Base-by-base conservation (phyloP, 129 eudicot genomes). In the Scalesia atractyloides region DNA sequence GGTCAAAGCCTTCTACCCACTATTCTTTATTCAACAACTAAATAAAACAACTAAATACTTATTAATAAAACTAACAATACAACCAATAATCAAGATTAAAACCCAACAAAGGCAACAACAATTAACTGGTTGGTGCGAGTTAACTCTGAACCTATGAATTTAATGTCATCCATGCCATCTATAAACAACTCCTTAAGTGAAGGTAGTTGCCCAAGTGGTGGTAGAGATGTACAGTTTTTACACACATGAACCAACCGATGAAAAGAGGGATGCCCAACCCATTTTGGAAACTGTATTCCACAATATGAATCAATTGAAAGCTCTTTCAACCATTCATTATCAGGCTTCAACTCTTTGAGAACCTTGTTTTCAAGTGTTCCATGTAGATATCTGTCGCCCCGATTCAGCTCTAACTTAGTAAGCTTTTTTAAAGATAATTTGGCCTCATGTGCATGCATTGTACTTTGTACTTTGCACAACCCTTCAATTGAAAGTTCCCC, bases 221-320 rank as follows among this genome's bases (percentile, higher is more conserved):
- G 72, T 19, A 66, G 12, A 67, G 56, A 67, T 44, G 43, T 66
- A 48, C 72, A 66, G 3, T 66, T 22, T 44, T 24, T 47, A 20
- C 72, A 47, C 20, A 67, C 72, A 2, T 67, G 14, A 12, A 47
- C 15, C 16, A 67, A 14, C 15, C 8, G 58, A 24, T 2, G 14
- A 67, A 67, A 82, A 1, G 60, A 52, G 0, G 84, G 77, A 62
- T 85, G 73, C 18, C 89, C 89, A 1, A 85, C 58, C 72, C 72
- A 67, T 13, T 14, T 22, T 12, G 72, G 72, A 44, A 67, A 67
- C 22, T 67, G 43, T 67, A 14, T 46, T 19, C 72, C 72, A 15
- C 24, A 4, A 68, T 68, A 68, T 68, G 41, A 48, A 2, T 16
- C 46, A 47, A 68, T 15, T 24, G 3, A 0, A 3, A 68, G 72